Conservation (phyloP, 768 basidiomycete genomes). For the Boletus sp. region DNA sequence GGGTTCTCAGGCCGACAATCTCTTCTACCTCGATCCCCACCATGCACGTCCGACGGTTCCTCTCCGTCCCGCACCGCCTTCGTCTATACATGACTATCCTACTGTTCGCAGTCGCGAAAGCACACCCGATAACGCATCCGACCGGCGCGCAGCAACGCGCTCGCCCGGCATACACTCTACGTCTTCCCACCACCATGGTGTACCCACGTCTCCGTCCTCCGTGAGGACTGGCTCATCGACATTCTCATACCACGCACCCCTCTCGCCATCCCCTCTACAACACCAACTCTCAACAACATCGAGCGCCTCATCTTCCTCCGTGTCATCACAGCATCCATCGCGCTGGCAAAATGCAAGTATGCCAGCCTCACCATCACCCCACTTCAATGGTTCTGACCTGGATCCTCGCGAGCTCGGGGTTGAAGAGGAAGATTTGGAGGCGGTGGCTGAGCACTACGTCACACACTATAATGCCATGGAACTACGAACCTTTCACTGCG, state of each 20-base stretch:
- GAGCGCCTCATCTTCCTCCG: conserved; percentile 28
- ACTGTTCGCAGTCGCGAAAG: conserved; percentile 25
- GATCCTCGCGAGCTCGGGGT: conserved; percentile 39
- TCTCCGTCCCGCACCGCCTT: conserved; percentile 50
- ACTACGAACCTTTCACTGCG: conserved; percentile 91
- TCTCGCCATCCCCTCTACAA: conserved; percentile 65
- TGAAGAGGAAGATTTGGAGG: conserved; percentile 38
- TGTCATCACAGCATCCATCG: conserved; percentile 32
- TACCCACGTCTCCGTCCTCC: conserved; percentile 53
- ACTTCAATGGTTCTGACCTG: conserved; percentile 30
- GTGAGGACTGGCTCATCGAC: conserved; percentile 46
- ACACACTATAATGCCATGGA: conserved; percentile 71
- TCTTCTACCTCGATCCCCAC: conserved; percentile 83
- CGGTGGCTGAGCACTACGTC: conserved; percentile 60
- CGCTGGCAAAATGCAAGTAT: conserved; percentile 30
- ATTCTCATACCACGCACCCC: conserved; percentile 56
- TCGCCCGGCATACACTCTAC: conserved; percentile 23
- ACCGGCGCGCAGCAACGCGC: conserved; percentile 24
- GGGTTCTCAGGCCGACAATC: conserved; percentile 82
- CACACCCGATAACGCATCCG: conserved; percentile 33
- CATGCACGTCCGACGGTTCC: conserved; percentile 77
- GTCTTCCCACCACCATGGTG: conserved; percentile 32
- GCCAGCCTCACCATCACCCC: conserved; percentile 19
- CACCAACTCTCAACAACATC: conserved; percentile 55
- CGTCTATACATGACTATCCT: conserved; percentile 23